Evolutionary conservation across 352 stramenopile species (phyloP), one percentile per base, ranked within the genome.

Genomic region (Thalassiosira exigua): DNA sequence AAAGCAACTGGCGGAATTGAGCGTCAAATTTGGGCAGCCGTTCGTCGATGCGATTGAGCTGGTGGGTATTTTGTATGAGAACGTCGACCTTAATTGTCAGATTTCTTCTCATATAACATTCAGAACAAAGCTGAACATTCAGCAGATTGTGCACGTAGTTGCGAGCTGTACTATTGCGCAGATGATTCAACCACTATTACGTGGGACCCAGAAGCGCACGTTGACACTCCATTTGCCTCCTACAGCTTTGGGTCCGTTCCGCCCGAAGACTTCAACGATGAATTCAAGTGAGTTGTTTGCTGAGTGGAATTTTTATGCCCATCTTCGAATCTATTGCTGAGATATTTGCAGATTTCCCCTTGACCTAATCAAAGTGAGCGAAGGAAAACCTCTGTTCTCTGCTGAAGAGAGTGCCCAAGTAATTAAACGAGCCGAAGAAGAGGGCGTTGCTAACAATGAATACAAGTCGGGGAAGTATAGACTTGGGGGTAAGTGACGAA

Each of bases 391-490:
- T 57, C 27, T 91, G 26, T 84, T 91, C 44, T 79, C 73, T 9
- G 54, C 61, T 9, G 68, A 76, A n/a, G 81, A 90, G 52, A 81
- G 82, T 69, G 58, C 53, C 39, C 0, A 42, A 46, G 57, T 88
- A 21, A 69, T 86, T 51, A n/a, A 68, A 51, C 59, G 69, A 58
- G 84, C 86, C 1, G 73, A 89, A 68, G 27, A 39, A 12, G 81
- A 90, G 53, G 81, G 83, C 29, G 78, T 90, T 17, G 69, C 81
- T 67, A 81, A 80, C 54, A 88, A 87, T 68, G 85, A 90, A 67
- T 90, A 87, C 52, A 69, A 79, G 61, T 82, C 60, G 75, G 82
- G 85, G 26, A 88, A 90, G 69, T 90, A 90, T 41, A 80, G 87
- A 52, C 69, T 91, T 54, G 75, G 77, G 21, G 82, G 79, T 60